These are phyloP conservation scores for Knoxia roxburghii DNA, from an alignment of 257 asterid genomes.

Conservation along the genomic window DNA sequence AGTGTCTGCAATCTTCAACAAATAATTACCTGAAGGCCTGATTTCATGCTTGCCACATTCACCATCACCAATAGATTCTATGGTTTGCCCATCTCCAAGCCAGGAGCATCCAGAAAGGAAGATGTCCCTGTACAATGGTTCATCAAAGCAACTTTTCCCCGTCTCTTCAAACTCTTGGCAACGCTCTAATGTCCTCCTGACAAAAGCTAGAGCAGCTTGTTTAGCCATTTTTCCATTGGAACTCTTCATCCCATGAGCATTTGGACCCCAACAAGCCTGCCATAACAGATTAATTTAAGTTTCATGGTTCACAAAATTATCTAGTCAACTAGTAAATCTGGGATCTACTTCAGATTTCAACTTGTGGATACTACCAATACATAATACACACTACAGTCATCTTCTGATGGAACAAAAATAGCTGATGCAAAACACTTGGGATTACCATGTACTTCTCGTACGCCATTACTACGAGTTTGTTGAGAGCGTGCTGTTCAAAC, in stretches of 20 bases:
- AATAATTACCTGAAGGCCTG: slow-evolving; percentile 60
- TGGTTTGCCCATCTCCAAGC: slow-evolving; percentile 41
- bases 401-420: slow-evolving; percentile 6
- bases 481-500: slow-evolving; percentile 67
- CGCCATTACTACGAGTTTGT: slow-evolving; percentile 73
- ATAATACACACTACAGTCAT: not conserved
- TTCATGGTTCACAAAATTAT: not conserved
- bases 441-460: slow-evolving; percentile 85
- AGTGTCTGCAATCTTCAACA: not conserved
- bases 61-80: slow-evolving; percentile 43
- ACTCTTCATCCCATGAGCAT: slow-evolving; percentile 82
- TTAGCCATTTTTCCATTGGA: slow-evolving; percentile 73
- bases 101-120: slow-evolving; percentile 64
- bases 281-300: slow-evolving; percentile 8
- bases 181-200: slow-evolving; percentile 60
- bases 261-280: slow-evolving; percentile 78
- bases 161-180: slow-evolving; percentile 59
- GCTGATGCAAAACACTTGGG: slow-evolving; percentile 19
- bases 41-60: slow-evolving; percentile 52
- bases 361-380: not conserved
- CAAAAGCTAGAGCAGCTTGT: slow-evolving; percentile 84
- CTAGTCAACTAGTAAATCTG: not conserved
- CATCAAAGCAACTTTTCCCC: slow-evolving; percentile 81
- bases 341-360: slow-evolving; percentile 11
- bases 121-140: slow-evolving; percentile 53